A percentile compares a stretch with the other conserved stretches of the same genome.
phyloP scores from a whole-genome alignment of 2,329 filamentous ascomycete genomes.

The Fusarium vanettenii region DNA sequence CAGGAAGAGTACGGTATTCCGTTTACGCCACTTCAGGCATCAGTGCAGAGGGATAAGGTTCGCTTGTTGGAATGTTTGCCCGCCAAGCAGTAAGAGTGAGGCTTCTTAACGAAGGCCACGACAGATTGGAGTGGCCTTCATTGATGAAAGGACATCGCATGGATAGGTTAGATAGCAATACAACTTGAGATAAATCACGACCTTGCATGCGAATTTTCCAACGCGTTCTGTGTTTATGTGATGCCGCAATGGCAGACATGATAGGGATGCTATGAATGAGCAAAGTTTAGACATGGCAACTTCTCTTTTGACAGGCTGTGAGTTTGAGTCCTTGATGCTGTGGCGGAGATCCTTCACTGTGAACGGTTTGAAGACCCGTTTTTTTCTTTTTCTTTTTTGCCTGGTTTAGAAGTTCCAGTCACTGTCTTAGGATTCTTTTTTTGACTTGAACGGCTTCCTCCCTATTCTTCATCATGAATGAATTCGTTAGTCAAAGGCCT shows the following conservation, averaged over 20 bases:
- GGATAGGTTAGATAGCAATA: not conserved
- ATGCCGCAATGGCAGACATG: not conserved
- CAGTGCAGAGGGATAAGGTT: not conserved
- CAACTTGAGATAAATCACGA: not conserved
- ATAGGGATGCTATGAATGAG: no score
- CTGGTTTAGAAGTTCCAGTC: no score
- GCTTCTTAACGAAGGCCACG: not conserved
- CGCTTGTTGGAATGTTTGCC: not conserved
- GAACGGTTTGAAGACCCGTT: no score
- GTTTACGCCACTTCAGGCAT: not conserved
- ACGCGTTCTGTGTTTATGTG: not conserved
- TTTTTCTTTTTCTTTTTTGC: no score
- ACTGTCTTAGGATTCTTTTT: not conserved
- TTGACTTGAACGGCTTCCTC: not conserved
- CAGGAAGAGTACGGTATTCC: constrained; percentile 14
- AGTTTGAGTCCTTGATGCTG: no score
- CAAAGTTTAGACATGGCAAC: no score
- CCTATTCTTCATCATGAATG: not conserved
- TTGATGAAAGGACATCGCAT: not conserved
- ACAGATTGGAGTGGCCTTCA: not conserved
- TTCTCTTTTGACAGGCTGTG: no score
- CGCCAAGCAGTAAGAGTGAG: not conserved
- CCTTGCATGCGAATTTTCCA: not conserved
- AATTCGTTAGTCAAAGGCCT: no score
- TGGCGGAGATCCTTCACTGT: no score